These are phyloP conservation scores for Coemansia sp. DNA, from an alignment of 192 early-diverging fungal species.

Conservation along the genomic window DNA sequence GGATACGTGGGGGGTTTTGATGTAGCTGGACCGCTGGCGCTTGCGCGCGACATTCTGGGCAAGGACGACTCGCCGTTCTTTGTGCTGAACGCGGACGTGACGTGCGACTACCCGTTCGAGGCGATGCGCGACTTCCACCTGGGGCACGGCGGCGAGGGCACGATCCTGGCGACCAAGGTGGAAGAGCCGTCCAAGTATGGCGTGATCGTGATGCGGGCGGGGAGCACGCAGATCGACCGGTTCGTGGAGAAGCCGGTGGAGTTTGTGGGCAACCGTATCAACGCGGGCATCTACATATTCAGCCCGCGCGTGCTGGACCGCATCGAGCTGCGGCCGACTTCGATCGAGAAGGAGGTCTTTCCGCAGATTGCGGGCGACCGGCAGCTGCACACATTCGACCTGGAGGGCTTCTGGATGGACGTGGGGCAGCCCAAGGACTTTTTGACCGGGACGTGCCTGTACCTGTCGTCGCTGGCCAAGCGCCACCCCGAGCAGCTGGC, in stretches of 20 bases:
- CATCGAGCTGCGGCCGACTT: slow-evolving; percentile 92
- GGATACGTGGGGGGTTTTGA: no score
- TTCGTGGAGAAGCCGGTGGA: slow-evolving; percentile 98
- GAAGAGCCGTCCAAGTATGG: slow-evolving; percentile 99
- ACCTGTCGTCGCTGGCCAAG: slow-evolving; percentile 78
- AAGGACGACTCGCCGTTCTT: slow-evolving; percentile 95
- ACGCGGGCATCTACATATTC: slow-evolving; percentile 99
- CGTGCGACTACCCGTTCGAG: slow-evolving; percentile 97
- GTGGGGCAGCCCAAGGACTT: slow-evolving; percentile 99
- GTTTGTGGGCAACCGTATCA: slow-evolving; percentile 97
- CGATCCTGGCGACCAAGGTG: slow-evolving; percentile 94
- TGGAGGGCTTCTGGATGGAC: slow-evolving; percentile 99
- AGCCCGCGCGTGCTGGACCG: slow-evolving; percentile 84
- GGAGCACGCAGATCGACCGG: slow-evolving; percentile 72
- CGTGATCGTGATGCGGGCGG: slow-evolving; percentile 83
- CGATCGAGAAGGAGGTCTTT: slow-evolving; percentile 98
- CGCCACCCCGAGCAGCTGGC: slow-evolving; percentile 65
- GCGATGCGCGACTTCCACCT: slow-evolving; percentile 85
- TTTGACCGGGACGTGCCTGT: slow-evolving; percentile 90
- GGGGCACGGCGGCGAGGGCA: slow-evolving; percentile 88
- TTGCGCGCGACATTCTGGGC: slow-evolving; percentile 84
- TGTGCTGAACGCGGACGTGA: slow-evolving; percentile 98
- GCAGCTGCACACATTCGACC: slow-evolving; percentile 87
- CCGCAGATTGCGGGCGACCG: slow-evolving; percentile 81
- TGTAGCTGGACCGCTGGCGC: slow-evolving; percentile 84